Evolutionary conservation across 2,329 filamentous ascomycete species (phyloP), one percentile per base, ranked within the genome.

Genomic region (Neopestalotiopsis sp.): DNA sequence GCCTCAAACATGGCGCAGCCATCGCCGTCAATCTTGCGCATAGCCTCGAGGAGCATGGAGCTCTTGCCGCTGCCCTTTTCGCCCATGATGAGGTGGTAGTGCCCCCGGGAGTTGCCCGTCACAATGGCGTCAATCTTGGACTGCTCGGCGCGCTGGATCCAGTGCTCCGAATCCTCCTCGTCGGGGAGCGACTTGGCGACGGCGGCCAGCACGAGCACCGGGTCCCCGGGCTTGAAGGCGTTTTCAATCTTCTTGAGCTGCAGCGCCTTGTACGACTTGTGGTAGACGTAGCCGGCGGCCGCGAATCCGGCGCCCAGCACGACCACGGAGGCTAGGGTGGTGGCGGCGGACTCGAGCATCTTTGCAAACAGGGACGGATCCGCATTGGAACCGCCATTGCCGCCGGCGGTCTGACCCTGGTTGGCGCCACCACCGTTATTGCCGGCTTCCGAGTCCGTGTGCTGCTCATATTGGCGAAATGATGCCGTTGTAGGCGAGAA

Each of bases 21-120:
- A 70, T 96, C 92, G 4, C 94, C 96, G 71, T 97, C 89, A 68
- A 95, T 91, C 79, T 97, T 97, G 67, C 91, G 90, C 95, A 99
- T 99, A 9, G 94, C 94, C 78, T 98, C 94, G 14, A 67, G 75
- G 42, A 99, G 83, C 96, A 99, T 98, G 73, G 93, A 97, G 70
- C 93, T 97, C 84, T 99, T 99, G 6, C 96, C 96, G 0, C 94
- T 97, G 5, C 96, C 96, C 82, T 99, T 98, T 77, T 98, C 96
- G 59, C 96, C 96, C 61, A 98, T 90, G 2, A 99, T 85, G 2
- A 99, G 87, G 80, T 96, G 93, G 77, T 99, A 99, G 77, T 97
- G 94, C 12, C 96, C 96, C 61, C 85, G 85, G 34, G 89, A 85
- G 2, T 85, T 81, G 1, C 96, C 96, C 62, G 87, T 83, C 30